These are phyloP conservation scores for Candida stauntonica DNA, from an alignment of 805 yeast genomes.

Conservation along the genomic window DNA sequence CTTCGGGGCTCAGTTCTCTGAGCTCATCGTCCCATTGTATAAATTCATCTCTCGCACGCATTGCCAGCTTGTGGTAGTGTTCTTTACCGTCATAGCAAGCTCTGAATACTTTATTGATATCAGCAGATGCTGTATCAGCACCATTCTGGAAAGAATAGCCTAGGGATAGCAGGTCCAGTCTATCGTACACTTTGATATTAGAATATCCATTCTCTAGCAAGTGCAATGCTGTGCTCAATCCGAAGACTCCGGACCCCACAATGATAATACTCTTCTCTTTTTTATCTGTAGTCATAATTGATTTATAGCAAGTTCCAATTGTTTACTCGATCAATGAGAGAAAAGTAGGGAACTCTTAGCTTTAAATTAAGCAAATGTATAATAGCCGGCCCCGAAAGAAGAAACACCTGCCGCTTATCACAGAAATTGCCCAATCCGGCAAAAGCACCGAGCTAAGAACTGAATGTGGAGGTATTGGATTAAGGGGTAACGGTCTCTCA, in stretches of 20 bases:
- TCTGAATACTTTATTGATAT: constrained; percentile 37
- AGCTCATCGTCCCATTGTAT: constrained; percentile 17
- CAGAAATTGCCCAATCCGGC: too few relatives aligned
- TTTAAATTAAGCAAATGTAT: too few relatives aligned
- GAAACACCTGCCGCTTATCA: too few relatives aligned
- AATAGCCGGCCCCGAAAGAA: too few relatives aligned
- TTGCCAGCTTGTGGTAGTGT: constrained; percentile 29
- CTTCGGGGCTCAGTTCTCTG: constrained; percentile 4
- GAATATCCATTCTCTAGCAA: constrained; percentile 35
- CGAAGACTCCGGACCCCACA: constrained; percentile 48
- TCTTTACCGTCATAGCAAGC: constrained; percentile 34
- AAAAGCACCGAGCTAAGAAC: too few relatives aligned
- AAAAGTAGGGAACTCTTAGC: too few relatives aligned
- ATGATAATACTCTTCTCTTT: constrained; percentile 31
- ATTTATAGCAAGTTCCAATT: too few relatives aligned
- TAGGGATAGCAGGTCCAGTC: constrained; percentile 28
- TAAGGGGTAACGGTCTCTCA: too few relatives aligned
- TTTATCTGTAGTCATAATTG: constrained; percentile 2
- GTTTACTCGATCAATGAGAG: too few relatives aligned
- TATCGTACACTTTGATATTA: constrained; percentile 36
- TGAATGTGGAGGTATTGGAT: too few relatives aligned
- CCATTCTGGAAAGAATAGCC: constrained; percentile 32
- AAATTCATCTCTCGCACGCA: constrained; percentile 17
- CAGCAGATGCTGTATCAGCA: constrained; percentile 39
- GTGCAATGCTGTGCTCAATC: constrained; percentile 41